Base-by-base conservation (phyloP, 805 yeast genomes). In the Alloascoidea hylecoeti region DNA sequence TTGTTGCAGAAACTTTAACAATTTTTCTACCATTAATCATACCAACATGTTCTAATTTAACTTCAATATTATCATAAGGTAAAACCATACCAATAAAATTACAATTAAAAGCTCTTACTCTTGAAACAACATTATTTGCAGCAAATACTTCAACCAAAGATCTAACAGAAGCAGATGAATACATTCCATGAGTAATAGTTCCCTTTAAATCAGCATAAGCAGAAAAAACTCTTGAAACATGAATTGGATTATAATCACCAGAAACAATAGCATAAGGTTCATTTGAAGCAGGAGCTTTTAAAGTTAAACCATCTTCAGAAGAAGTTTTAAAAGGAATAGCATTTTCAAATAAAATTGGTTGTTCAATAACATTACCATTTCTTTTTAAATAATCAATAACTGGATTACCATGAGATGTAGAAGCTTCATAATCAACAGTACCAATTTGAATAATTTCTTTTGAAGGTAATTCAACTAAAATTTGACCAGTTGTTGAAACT, bases 1-100 rank as follows among this genome's bases (percentile, higher is more conserved):
- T 86, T 62, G 71, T 72, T 44, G 96, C 80, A 63, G 81, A 92
- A 49, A 92, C 85, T 68, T 83, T 84, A 56, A 92, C 75, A 55
- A 92, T 80, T 77, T 92, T 94, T 66, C 99, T 84, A 58, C 99
- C 99, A 53, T 89, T 92, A 56, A 92, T 85, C 99, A 92, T 92
- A 65, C 97, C 98, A 60, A 84, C 74, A 55, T 94, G 98, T 63
- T 88, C 95, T 50, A 92, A 72, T 45, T 78, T 75, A 33, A 96
- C 86, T 46, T 78, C 76, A 53, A 92, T 72, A 45, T 72, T 77
- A 56, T 89, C 94, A 60, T 89, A 89, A 50, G 99, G 99, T 52
- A 92, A 71, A 37, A 92, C 97, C 99, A 92, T 92, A 49, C 95
- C 96, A 38, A 81, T 85, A 57, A 92, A 92, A 51, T 70, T 71